Evolutionary conservation across 1,139 yeast species (phyloP), one percentile per base, ranked within the genome.

Genomic region (Candida freyschussii): DNA sequence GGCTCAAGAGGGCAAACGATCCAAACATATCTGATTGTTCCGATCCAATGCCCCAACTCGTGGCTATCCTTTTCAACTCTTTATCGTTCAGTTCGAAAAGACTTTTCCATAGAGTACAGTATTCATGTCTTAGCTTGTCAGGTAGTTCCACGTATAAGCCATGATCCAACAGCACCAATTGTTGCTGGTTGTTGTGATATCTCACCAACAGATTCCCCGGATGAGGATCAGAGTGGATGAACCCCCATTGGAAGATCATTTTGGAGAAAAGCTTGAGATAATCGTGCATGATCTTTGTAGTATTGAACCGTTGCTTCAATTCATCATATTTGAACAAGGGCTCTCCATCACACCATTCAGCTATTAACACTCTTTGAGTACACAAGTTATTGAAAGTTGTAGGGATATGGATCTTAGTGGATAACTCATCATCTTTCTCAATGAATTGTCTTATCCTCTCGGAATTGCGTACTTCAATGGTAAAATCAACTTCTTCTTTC

Each of bases 171-270:
- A 83, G 61, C 20, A 83, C 86, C 34, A 82, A 59, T 49, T 81
- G 75, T 50, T 77, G 82, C 28, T 62, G 58, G 8, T 66, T 65
- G n/a, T 48, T 38, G 17, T 60, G 56, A 18, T 61, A 50, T 26
- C 86, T 59, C 3, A 77, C 72, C 37, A 82, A 53, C 40, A 83
- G 57, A 51, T 83, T 83, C 4, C 94, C 94, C 1, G 93, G 93
- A 51, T 83, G 94, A 6, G 91, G 85, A 53, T 83, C 94, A 32
- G 87, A 75, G 54, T 83, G 93, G 12, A 83, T 77, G 39, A 75
- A 66, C 7, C 93, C 93, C 72, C 84, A 82, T 26, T 69, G 64
- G 54, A 81, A 83, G 19, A 81, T 78, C 60, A 80, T 89, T 38
- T 72, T 70, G 7, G 84, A 77, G 44, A 78, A 78, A 12, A 78